Percentiles rank a stretch among this genome's conserved stretches.
Conservation (phyloP, 1,284 basidiomycete genomes). For the Rhodotorula sp. region DNA sequence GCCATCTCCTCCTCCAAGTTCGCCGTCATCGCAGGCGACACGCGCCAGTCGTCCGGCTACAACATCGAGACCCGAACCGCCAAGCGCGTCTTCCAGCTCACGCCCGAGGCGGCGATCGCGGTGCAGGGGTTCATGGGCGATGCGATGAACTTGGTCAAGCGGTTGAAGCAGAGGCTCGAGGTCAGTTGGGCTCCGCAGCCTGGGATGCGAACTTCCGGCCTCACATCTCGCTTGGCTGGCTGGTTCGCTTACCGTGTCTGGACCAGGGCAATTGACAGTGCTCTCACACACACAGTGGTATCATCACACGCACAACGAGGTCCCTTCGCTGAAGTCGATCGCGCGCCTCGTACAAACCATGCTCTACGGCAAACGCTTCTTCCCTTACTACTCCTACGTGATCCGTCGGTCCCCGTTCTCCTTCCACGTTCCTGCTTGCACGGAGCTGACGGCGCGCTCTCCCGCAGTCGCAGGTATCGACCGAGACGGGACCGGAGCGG, state of each 20-base stretch:
- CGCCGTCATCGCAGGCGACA: constrained; percentile 88
- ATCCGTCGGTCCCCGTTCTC: constrained; percentile 64
- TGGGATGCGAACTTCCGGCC: too few species aligned
- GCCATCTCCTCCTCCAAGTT: constrained; percentile 90
- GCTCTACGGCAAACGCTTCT: constrained; percentile 89
- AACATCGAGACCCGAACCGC: constrained; percentile 93
- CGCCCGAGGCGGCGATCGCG: constrained; percentile 86
- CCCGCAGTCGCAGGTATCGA: constrained; percentile 44
- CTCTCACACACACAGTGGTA: constrained; percentile 67
- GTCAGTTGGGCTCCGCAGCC: constrained; percentile 52
- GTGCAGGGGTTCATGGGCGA: constrained; percentile 95
- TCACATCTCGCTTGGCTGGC: too few species aligned
- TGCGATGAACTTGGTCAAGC: constrained; percentile 92
- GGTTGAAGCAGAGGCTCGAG: constrained; percentile 86
- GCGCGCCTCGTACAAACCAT: constrained; percentile 93
- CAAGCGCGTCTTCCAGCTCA: constrained; percentile 82
- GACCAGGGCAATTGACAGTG: background rate
- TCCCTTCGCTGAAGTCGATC: constrained; percentile 87
- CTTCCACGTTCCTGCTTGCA: background rate
- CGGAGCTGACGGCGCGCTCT: background rate
- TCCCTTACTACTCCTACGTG: constrained; percentile 95
- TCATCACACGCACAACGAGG: constrained; percentile 86
- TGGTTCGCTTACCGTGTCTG: too few species aligned
- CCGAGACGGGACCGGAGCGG: constrained; percentile 75
- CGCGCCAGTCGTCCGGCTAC: constrained; percentile 88